These are phyloP conservation scores for Tilletia caries DNA, from an alignment of 1,284 basidiomycete genomes.

Conservation along the genomic window DNA sequence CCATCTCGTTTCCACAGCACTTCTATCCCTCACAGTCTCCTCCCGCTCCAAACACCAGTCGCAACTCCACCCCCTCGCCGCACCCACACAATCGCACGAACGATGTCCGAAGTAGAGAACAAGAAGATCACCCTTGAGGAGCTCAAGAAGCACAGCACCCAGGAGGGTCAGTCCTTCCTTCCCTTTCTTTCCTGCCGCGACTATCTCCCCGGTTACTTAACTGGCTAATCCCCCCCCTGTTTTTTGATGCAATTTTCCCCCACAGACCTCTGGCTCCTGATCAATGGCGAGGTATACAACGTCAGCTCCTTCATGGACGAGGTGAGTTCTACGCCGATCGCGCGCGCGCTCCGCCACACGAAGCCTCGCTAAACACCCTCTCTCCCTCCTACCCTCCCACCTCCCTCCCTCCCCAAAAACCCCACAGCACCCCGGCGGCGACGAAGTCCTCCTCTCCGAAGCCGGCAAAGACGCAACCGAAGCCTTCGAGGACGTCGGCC, in stretches of 20 bases:
- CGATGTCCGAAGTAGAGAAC: not conserved
- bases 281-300: slow-evolving; percentile 74
- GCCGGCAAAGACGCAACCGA: slow-evolving; percentile 93
- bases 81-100: not conserved
- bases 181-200: too few relatives aligned
- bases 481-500: slow-evolving; percentile 97
- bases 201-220: too few relatives aligned
- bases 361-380: not conserved
- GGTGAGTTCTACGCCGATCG: slow-evolving; percentile 57
- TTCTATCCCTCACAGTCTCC: too few relatives aligned
- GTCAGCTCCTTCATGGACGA: slow-evolving; percentile 93
- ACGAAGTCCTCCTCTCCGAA: slow-evolving; percentile 92
- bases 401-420: too few relatives aligned
- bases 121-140: slow-evolving; percentile 50
- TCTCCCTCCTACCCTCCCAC: too few relatives aligned
- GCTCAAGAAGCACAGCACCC: slow-evolving; percentile 44
- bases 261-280: slow-evolving; percentile 49
- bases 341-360: not conserved
- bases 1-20: too few relatives aligned
- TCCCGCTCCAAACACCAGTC: slow-evolving; percentile 1
- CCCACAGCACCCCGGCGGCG: slow-evolving; percentile 85
- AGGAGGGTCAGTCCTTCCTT: slow-evolving; percentile 21
- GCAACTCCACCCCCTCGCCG: not conserved
- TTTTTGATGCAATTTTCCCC: not conserved
- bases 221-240: too few relatives aligned